A percentile compares a stretch with the other conserved stretches of the same genome.
Conservation (phyloP, 73 alveolate genomes). For the Blepharisma japonicum region DNA sequence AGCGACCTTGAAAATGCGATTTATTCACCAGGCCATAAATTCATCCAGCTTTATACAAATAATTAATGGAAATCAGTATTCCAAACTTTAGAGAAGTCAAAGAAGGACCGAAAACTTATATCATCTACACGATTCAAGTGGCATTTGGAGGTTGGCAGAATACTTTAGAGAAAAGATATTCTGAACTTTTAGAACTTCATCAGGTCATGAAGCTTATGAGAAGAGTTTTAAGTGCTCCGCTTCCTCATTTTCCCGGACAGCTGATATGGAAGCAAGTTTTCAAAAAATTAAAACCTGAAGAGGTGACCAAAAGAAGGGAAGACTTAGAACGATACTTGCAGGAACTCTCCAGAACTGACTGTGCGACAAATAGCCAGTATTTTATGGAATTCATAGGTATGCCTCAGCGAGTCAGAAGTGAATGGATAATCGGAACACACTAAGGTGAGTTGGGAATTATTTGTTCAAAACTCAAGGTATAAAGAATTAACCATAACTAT, state of each 20-base stretch:
- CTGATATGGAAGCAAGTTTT: conserved; percentile 19
- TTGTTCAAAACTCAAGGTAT: no score
- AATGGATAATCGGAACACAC: neutral
- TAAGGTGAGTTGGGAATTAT: no score
- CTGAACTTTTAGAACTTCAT: conserved; percentile 26
- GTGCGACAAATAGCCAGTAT: conserved; percentile 29
- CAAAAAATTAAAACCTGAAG: neutral
- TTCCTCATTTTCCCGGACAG: conserved; percentile 31
- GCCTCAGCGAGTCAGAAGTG: neutral
- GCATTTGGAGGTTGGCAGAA: conserved; percentile 21
- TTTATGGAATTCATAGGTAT: conserved; percentile 2
- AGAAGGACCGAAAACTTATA: conserved; percentile 18
- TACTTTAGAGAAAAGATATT: conserved; percentile 27
- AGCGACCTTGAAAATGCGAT: no score
- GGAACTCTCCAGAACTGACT: conserved; percentile 7
- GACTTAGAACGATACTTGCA: conserved; percentile 12
- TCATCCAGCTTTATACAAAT: neutral
- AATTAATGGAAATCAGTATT: conserved; percentile 16
- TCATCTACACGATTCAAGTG: neutral
- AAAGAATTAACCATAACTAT: no score
- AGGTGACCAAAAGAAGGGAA: neutral
- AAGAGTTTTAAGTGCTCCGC: neutral
- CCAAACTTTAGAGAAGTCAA: conserved; percentile 12
- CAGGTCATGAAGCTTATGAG: conserved; percentile 23
- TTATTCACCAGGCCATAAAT: neutral